phyloP scores from a whole-genome alignment of 2,329 filamentous ascomycete species.

The Epichloe scottii region DNA sequence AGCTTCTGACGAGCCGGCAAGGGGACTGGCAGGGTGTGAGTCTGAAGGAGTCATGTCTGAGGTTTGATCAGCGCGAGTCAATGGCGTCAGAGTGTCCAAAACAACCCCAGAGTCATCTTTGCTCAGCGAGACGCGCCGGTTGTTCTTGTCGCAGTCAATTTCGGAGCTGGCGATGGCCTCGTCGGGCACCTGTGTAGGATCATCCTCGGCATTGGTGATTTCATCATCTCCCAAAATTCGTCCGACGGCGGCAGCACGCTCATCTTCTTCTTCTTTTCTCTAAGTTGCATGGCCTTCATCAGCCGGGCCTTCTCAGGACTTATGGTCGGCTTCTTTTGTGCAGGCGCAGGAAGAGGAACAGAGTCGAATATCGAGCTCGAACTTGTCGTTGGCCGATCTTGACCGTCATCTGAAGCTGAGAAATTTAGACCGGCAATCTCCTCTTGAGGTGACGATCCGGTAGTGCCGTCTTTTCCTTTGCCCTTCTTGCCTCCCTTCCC shows the following conservation, averaged over 20 bases:
- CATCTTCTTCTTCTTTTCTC: constrained; percentile 60
- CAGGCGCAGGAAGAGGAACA: constrained; percentile 24
- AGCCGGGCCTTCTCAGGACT: constrained; percentile 83
- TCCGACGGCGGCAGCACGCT: constrained; percentile 2
- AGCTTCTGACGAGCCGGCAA: constrained; percentile 39
- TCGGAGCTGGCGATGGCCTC: constrained; percentile 13
- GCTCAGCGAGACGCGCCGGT: constrained; percentile 23
- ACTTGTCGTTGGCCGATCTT: constrained; percentile 28
- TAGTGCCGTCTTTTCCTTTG: constrained; percentile 15
- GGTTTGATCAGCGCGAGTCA: constrained; percentile 31
- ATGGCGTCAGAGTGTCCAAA: constrained; percentile 31
- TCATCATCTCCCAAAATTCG: constrained; percentile 4
- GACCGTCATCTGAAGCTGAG: constrained; percentile 9
- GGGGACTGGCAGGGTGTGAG: constrained; percentile 45
- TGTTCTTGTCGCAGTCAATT: constrained; percentile 16
- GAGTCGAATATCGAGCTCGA: constrained; percentile 32
- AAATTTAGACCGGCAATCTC: constrained; percentile 24
- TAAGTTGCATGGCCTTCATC: constrained; percentile 86
- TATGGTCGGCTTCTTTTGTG: constrained; percentile 40
- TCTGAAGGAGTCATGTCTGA: constrained; percentile 38
- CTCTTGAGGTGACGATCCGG: constrained; percentile 20
- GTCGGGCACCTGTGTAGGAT: constrained; percentile 5
- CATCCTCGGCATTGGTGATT: constrained; percentile 8
- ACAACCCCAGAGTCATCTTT: constrained; percentile 44
- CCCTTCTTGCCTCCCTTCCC: constrained; percentile 43